phyloP scores from a whole-genome alignment of 2,329 filamentous ascomycete species.

The Cyphellophora europaea region DNA sequence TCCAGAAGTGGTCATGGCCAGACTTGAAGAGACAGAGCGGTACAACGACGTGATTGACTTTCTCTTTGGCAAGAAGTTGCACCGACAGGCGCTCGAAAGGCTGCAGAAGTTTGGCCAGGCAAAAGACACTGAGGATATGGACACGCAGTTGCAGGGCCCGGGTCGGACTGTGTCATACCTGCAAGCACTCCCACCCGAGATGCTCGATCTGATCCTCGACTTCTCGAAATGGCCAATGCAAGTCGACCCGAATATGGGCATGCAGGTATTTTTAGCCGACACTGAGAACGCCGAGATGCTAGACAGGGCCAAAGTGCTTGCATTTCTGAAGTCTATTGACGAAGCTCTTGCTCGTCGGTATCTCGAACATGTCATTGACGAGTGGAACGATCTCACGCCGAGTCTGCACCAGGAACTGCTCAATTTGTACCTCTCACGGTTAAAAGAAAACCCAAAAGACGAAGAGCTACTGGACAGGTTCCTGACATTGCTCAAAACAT shows the following conservation, averaged over 20 bases:
- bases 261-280: slow-evolving; percentile 90
- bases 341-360: slow-evolving; percentile 66
- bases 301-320: slow-evolving; percentile 64
- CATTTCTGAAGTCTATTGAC: slow-evolving; percentile 64
- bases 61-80: slow-evolving; percentile 87
- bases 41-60: slow-evolving; percentile 97
- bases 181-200: slow-evolving; percentile 76
- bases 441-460: slow-evolving; percentile 32
- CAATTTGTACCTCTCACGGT: slow-evolving; percentile 55
- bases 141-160: slow-evolving; percentile 62
- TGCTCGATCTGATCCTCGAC: slow-evolving; percentile 84
- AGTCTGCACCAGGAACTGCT: slow-evolving; percentile 82
- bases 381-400: slow-evolving; percentile 73
- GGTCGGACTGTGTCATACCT: slow-evolving; percentile 78
- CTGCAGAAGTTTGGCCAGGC: slow-evolving; percentile 69
- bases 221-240: slow-evolving; percentile 82
- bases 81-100: slow-evolving; percentile 75
- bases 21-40: slow-evolving; percentile 74
- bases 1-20: slow-evolving; percentile 87
- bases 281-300: slow-evolving; percentile 90
- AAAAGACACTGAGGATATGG: slow-evolving; percentile 27
- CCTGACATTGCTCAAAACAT: slow-evolving; percentile 64
- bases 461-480: slow-evolving; percentile 55
- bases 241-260: slow-evolving; percentile 62
- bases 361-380: slow-evolving; percentile 80